Evolutionary conservation across 139 green algal genomes (phyloP).

Genomic region (Coelastrella sp.): DNA sequence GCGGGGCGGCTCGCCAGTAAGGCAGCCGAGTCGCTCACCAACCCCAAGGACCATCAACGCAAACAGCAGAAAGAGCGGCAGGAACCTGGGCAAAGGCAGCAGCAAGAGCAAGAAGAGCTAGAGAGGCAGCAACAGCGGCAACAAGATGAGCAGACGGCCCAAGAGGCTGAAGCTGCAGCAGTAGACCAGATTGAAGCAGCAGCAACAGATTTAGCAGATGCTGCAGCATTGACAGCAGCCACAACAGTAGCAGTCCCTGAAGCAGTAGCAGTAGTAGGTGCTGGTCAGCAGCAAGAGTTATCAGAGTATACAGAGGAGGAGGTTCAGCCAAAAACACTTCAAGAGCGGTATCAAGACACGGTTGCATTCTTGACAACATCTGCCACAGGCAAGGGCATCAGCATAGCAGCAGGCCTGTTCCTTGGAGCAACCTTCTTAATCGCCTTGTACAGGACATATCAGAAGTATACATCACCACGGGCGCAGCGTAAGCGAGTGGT

Average conservation of each 20-base stretch:
- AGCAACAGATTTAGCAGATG: background rate
- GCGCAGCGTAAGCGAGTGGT: conserved; percentile 74
- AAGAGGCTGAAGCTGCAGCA: conserved; percentile 13
- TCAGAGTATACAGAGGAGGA: conserved; percentile 35
- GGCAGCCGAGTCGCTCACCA: background rate
- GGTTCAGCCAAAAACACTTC: background rate
- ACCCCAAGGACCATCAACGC: conserved; percentile 8
- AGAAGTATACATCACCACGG: conserved; percentile 59
- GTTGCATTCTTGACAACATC: conserved; percentile 34
- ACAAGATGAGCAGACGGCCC: background rate
- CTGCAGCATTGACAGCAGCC: background rate
- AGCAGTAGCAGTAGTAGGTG: background rate
- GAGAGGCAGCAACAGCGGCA: conserved; percentile 13
- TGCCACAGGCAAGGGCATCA: conserved; percentile 35
- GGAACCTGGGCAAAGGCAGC: background rate
- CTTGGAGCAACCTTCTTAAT: conserved; percentile 67
- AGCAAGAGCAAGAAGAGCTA: conserved; percentile 29
- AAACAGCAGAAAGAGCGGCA: conserved; percentile 29
- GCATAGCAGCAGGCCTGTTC: conserved; percentile 31
- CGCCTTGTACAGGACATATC: conserved; percentile 53
- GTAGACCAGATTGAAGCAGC: background rate
- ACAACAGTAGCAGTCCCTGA: background rate
- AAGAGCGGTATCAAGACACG: conserved; percentile 20
- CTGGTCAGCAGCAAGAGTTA: background rate
- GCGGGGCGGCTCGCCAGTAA: conserved; percentile 10